Base-by-base conservation (phyloP, 2,329 filamentous ascomycete species). In the Colletotrichum truncatum region DNA sequence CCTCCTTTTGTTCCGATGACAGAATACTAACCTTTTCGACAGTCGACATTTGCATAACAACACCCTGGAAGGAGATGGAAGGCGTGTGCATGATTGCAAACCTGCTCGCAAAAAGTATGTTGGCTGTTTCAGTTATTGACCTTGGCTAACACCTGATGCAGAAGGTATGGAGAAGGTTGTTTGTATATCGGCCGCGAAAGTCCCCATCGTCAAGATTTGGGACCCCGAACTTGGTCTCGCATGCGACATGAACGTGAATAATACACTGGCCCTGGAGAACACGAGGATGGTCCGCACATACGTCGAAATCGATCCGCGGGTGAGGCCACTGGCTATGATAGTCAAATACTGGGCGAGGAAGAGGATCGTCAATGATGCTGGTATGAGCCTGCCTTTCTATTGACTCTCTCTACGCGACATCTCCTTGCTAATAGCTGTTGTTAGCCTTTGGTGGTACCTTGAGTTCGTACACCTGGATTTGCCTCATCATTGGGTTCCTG, bases 161-260 rank as follows among this genome's bases (percentile, higher is more conserved):
- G 95, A 93, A 81, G 95, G 95, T 38, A 99, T 99, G 96, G 88
- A 98, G 77, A 93, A 93, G 73, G 94, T 99, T 1, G 92, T 98
- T 23, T 99, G 96, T 76, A 93, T 98, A 55, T 93, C 93, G 26
- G 93, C 92, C 41, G 96, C 96, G 65, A 98, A 98, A 79, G 96
- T 99, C 12, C 95, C 96, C 4, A 99, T 99, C 73, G 96, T 99
- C 71, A 98, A 98, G 82, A 93, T 97, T 60, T 99, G 96, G 94
- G 96, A 99, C 76, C 96, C 96, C 3, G 93, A 97, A 76, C 84
- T 98, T 62, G 84, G 90, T 69, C 84, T 99, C 53, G 92, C 94
- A 14, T 98, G 94, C 77, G 96, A 99, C 76, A 96, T 99, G 91
- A 99, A 99, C 72, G 94, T 99, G 80, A 99, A 99, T 82, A 99